These are phyloP conservation scores for Articulospora tetracladia DNA, from an alignment of 495 filamentous ascomycete species.

Conservation along the genomic window DNA sequence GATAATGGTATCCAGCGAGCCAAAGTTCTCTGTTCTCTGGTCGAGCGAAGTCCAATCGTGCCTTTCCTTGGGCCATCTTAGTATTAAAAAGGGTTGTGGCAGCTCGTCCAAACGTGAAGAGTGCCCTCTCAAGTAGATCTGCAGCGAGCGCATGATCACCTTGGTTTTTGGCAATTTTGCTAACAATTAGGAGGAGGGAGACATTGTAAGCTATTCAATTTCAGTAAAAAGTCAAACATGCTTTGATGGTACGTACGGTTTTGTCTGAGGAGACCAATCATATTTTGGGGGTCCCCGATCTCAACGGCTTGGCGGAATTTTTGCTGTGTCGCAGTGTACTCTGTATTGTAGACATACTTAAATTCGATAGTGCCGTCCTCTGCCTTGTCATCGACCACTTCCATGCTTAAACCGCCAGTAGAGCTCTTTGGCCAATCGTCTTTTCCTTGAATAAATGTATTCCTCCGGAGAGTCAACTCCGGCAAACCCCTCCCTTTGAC, in stretches of 20 bases:
- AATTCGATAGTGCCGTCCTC: constrained; percentile 57
- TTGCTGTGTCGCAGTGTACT: constrained; percentile 73
- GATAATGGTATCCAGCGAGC: constrained; percentile 85
- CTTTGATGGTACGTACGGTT: constrained; percentile 32
- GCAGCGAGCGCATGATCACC: constrained; percentile 78
- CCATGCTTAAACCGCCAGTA: constrained; percentile 83
- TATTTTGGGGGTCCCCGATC: constrained; percentile 70
- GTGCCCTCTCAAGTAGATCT: constrained; percentile 84
- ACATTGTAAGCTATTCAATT: constrained; percentile 67
- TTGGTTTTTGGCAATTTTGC: constrained; percentile 86
- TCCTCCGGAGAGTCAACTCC: constrained; percentile 66
- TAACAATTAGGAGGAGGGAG: constrained; percentile 88
- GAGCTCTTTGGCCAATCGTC: constrained; percentile 84
- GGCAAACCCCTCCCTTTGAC: constrained; percentile 59
- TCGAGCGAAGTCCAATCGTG: constrained; percentile 70
- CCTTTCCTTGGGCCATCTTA: constrained; percentile 73
- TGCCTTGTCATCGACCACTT: constrained; percentile 48
- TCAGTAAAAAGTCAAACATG: constrained; percentile 7
- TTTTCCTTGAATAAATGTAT: constrained; percentile 84
- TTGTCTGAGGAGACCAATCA: constrained; percentile 40
- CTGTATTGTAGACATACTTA: constrained; percentile 66
- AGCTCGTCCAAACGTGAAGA: constrained; percentile 90
- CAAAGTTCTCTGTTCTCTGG: constrained; percentile 90
- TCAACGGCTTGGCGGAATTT: constrained; percentile 77
- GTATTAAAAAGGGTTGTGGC: constrained; percentile 73